phyloP scores from a whole-genome alignment of 305 asterid genomes.

The Caryopteris hybrid region DNA sequence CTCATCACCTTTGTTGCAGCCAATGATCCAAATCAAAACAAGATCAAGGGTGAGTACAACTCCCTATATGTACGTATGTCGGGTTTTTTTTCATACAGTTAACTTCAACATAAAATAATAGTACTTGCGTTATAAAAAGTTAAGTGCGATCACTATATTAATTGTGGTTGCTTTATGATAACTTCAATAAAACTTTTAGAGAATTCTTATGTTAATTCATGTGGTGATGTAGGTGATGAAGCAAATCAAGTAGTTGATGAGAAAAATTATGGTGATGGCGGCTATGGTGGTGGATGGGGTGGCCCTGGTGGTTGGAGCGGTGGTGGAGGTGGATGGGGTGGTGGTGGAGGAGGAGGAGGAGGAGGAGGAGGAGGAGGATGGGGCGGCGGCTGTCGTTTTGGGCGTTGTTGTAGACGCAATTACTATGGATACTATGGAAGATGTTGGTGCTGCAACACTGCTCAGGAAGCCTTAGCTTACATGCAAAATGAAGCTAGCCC shows the following conservation, averaged over 20 bases:
- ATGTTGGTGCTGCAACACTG: conserved; percentile 24
- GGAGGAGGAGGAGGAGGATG: conserved; percentile 22
- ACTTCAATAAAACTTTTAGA: too few relatives aligned
- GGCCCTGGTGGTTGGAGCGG: conserved; percentile 12
- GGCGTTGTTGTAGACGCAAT: conserved; percentile 14
- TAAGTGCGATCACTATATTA: too few relatives aligned
- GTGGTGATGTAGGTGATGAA: conserved; percentile 12
- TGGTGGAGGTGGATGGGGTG: background rate
- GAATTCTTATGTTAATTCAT: background rate
- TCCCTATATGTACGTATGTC: too few relatives aligned
- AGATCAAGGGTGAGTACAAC: conserved; percentile 18
- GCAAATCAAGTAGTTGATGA: conserved; percentile 3
- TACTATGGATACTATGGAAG: background rate
- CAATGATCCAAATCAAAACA: conserved; percentile 13
- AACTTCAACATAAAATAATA: too few relatives aligned
- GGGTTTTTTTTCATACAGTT: too few relatives aligned
- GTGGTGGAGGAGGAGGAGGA: conserved; percentile 23
- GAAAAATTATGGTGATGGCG: conserved; percentile 9
- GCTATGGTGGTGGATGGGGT: conserved; percentile 7
- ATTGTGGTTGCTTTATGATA: too few relatives aligned
- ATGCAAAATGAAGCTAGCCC: conserved; percentile 28
- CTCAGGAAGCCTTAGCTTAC: conserved; percentile 37
- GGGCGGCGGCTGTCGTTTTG: conserved; percentile 16
- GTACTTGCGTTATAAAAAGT: too few relatives aligned
- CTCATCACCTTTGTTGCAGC: conserved; percentile 22